These are phyloP conservation scores for Fraxinus nigra DNA, from an alignment of 305 asterid species.

Conservation along the genomic window DNA sequence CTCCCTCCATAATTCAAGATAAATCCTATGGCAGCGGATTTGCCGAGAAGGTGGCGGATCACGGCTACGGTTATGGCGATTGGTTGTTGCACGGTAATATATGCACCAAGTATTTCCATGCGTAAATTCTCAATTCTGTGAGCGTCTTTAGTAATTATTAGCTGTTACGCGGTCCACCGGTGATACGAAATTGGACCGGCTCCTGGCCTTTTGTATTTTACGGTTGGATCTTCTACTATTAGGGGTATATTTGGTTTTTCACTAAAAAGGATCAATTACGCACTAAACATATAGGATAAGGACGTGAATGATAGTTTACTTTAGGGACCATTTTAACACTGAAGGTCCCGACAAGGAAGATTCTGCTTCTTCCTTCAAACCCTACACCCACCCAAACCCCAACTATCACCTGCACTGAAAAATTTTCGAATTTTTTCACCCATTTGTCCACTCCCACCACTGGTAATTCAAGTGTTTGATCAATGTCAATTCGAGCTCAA, in stretches of 20 bases:
- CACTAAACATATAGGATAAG: neutral
- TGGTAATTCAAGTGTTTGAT: neutral
- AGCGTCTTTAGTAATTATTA: neutral
- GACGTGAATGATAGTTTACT: neutral
- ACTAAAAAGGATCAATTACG: neutral
- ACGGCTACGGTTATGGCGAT: conserved; percentile 10
- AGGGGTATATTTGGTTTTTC: neutral
- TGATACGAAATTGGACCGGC: neutral
- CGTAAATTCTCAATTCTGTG: neutral
- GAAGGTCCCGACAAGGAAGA: neutral
- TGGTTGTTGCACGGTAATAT: neutral
- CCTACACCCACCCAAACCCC: neutral
- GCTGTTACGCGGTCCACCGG: neutral
- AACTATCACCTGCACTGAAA: neutral
- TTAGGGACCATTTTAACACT: neutral
- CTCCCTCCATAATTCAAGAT: conserved; percentile 69
- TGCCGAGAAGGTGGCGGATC: conserved; percentile 12
- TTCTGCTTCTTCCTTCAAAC: neutral
- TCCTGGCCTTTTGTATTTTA: neutral
- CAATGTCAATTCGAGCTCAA: conserved; percentile 44
- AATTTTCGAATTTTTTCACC: neutral
- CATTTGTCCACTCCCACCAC: neutral
- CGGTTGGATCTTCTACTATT: neutral
- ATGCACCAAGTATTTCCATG: neutral
- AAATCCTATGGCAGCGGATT: neutral